These are phyloP conservation scores for Lactarius indigo DNA, from an alignment of 768 basidiomycete genomes.

Conservation along the genomic window DNA sequence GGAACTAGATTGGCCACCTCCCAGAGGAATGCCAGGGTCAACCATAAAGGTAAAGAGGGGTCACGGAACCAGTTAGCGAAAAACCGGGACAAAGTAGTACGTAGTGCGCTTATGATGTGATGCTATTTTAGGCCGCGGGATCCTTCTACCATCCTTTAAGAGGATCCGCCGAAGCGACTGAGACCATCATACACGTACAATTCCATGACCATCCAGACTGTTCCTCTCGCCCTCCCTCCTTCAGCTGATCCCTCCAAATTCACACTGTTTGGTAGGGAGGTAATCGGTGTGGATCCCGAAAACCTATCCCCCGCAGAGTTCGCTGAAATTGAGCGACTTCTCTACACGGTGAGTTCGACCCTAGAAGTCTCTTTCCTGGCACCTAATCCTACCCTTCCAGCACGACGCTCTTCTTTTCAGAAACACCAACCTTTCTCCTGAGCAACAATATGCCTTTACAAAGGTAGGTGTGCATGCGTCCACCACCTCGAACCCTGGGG, in stretches of 20 bases:
- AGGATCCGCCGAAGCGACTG: too few relatives aligned
- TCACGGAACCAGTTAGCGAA: too few relatives aligned
- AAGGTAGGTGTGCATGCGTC: slow-evolving; percentile 49
- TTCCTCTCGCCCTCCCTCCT: slow-evolving; percentile 66
- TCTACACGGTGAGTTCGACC: slow-evolving; percentile 63
- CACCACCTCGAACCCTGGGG: background rate
- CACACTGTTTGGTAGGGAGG: slow-evolving; percentile 69
- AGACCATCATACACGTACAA: slow-evolving; percentile 4
- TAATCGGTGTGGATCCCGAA: slow-evolving; percentile 69
- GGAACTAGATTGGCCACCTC: too few relatives aligned
- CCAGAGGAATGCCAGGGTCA: too few relatives aligned
- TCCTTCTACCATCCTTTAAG: too few relatives aligned
- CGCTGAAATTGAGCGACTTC: slow-evolving; percentile 59
- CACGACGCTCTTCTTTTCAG: slow-evolving; percentile 75
- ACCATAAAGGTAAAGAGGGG: too few relatives aligned
- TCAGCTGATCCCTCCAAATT: slow-evolving; percentile 67
- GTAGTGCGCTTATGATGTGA: too few relatives aligned
- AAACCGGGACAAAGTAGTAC: too few relatives aligned
- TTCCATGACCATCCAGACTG: slow-evolving; percentile 63
- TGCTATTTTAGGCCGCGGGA: too few relatives aligned
- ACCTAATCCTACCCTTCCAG: slow-evolving; percentile 36
- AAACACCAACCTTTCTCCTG: slow-evolving; percentile 62
- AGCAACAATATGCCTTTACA: slow-evolving; percentile 81
- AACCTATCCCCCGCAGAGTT: slow-evolving; percentile 57
- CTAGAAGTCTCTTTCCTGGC: background rate